These are phyloP conservation scores for Incumbomyces delicatus DNA, from an alignment of 2,329 filamentous ascomycete species.

Conservation along the genomic window DNA sequence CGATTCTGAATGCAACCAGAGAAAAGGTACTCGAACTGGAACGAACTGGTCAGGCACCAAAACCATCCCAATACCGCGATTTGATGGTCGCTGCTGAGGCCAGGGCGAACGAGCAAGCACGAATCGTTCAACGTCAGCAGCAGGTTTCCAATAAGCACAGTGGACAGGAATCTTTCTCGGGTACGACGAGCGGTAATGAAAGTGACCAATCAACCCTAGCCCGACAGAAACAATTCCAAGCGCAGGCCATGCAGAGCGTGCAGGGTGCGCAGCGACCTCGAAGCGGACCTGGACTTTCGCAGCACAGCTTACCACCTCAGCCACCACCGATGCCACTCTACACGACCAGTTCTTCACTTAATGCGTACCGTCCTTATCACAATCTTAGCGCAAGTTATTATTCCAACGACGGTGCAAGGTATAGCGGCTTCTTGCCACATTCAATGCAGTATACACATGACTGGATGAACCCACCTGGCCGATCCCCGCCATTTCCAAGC, in stretches of 20 bases:
- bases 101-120: slow-evolving; percentile 18
- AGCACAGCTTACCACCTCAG: slow-evolving; percentile 4
- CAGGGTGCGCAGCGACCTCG: slow-evolving; percentile 16
- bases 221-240: slow-evolving; percentile 20
- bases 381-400: slow-evolving; percentile 3
- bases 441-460: slow-evolving; percentile 16
- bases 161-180: background rate
- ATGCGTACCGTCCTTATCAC: slow-evolving; percentile 5
- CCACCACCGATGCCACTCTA: slow-evolving; percentile 6
- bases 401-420: background rate
- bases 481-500: slow-evolving; percentile 4
- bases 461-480: slow-evolving; percentile 17
- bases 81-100: slow-evolving; percentile 18
- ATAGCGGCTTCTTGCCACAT: slow-evolving; percentile 2
- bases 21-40: slow-evolving; percentile 11
- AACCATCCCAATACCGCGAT: slow-evolving; percentile 16
- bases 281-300: slow-evolving; percentile 17
- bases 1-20: slow-evolving; percentile 11
- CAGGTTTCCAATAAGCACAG: slow-evolving; percentile 13
- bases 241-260: slow-evolving; percentile 13
- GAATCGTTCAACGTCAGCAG: slow-evolving; percentile 21
- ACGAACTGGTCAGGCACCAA: slow-evolving; percentile 9
- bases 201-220: slow-evolving; percentile 19
- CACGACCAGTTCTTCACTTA: background rate
- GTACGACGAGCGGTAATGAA: slow-evolving; percentile 9